A percentile compares a stretch with the other conserved stretches of the same genome.
Conservation (phyloP, 345 rosid species). For the Laguncularia racemosa region DNA sequence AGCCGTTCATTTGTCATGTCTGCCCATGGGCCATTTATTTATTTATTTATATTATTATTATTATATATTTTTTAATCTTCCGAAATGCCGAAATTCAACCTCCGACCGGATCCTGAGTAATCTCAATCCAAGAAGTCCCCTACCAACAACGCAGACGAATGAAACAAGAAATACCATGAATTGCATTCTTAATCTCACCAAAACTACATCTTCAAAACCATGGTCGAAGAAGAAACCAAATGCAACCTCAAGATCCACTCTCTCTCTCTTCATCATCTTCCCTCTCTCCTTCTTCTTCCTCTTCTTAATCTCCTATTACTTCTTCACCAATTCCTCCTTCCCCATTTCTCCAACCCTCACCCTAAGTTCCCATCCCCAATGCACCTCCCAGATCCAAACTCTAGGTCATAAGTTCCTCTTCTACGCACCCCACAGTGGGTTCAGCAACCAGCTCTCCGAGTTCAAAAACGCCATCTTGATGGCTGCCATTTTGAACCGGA, state of each 20-base stretch:
- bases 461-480: constrained; percentile 68
- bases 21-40: no score
- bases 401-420: constrained; percentile 45
- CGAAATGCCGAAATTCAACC: no score
- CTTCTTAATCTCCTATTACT: constrained; percentile 32
- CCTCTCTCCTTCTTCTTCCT: constrained; percentile 18
- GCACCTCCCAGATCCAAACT: constrained; percentile 17
- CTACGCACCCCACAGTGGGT: constrained; percentile 93
- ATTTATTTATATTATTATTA: no score
- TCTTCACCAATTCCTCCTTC: constrained; percentile 27
- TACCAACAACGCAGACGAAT: no score
- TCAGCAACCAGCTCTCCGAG: constrained; percentile 91
- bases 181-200: no score
- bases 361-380: constrained; percentile 31
- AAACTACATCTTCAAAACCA: neutral
- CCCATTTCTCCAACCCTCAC: constrained; percentile 29
- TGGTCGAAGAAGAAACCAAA: constrained; percentile 12
- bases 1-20: no score
- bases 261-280: constrained; percentile 21
- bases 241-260: constrained; percentile 5
- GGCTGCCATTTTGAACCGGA: constrained; percentile 75
- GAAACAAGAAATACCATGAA: no score
- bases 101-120: no score
- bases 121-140: no score
- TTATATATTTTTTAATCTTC: no score